Evolutionary conservation across 345 rosid species (phyloP), one percentile per base, ranked within the genome.

Genomic region (Camelina laxa): DNA sequence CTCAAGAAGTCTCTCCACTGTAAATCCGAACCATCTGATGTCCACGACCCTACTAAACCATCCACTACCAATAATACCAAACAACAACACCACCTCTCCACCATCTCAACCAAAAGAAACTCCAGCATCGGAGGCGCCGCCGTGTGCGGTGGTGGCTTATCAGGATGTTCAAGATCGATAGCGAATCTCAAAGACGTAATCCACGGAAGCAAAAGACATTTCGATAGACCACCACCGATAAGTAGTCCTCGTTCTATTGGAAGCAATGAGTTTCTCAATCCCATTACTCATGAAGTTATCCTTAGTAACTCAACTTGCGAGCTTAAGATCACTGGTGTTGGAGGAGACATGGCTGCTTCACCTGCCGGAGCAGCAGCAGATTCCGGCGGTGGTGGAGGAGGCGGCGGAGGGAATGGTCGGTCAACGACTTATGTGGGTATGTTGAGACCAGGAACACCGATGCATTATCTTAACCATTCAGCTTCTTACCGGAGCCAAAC

Each of bases 181-280:
- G 92, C 99, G 15, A 95, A 95, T 81, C 97, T 95, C 47, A 95
- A 90, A 80, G 99, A 91, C 76, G 99, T 95, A 21, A 95, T 95
- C 67, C 97, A 95, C 74, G 99, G 99, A 36, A 95, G 99, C 89
- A 95, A 95, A 83, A 82, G 97, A 14, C 97, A 95, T 71, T 69
- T 86, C 50, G 97, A 92, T 69, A 89, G 80, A 73, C 97, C 99
- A 17, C 92, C 97, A 17, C 92, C 97, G 4, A 91, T 91, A 49
- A 91, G 97, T 72, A 95, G 99, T 64, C 99, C 99, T 62, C 89
- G 99, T 70, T 95, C 99, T 64, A 92, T 95, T 17, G 99, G 99
- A 24, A 95, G 99, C 85, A 95, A 92, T 81, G 99, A 95, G 89
- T 92, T 95, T 73, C 91, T 91, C 5, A 95, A 95, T 88, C 99